Percentiles rank a stretch among this genome's conserved stretches.
phyloP scores from a whole-genome alignment of 768 basidiomycete genomes.

The Russula earlei region DNA sequence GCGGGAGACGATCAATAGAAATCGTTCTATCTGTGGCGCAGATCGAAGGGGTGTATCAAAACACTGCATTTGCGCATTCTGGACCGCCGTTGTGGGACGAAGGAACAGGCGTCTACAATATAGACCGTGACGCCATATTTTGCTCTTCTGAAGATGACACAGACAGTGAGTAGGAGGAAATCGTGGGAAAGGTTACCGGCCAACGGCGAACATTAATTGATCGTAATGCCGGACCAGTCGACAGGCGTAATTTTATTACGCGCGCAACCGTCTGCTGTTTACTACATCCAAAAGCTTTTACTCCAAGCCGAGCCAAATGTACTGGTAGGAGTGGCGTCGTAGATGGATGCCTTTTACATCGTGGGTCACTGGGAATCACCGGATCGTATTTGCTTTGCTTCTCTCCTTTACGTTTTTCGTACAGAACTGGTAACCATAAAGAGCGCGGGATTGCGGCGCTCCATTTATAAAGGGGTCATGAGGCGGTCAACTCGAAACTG shows the following conservation, averaged over 20 bases:
- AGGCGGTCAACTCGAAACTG: slow-evolving; percentile 53
- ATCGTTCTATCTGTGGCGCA: slow-evolving; percentile 2
- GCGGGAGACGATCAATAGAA: neutral
- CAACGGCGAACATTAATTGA: too few relatives aligned
- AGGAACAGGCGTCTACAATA: too few relatives aligned
- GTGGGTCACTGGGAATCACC: slow-evolving; percentile 3
- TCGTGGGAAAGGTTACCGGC: neutral
- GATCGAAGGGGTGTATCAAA: neutral
- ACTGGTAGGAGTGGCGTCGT: slow-evolving; percentile 3
- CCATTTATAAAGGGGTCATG: slow-evolving; percentile 13
- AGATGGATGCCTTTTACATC: neutral
- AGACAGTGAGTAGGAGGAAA: too few relatives aligned
- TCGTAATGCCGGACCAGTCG: neutral
- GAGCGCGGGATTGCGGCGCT: neutral
- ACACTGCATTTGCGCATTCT: too few relatives aligned
- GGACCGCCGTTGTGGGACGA: too few relatives aligned
- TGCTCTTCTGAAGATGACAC: too few relatives aligned
- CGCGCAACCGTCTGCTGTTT: neutral
- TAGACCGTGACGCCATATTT: too few relatives aligned
- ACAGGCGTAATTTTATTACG: neutral
- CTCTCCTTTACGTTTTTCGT: neutral
- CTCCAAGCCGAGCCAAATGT: neutral
- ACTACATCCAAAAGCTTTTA: neutral
- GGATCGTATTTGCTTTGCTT: neutral
- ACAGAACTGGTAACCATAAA: neutral